These are phyloP conservation scores for Gossypium aridum DNA, from an alignment of 441 rosid species.

Conservation along the genomic window DNA sequence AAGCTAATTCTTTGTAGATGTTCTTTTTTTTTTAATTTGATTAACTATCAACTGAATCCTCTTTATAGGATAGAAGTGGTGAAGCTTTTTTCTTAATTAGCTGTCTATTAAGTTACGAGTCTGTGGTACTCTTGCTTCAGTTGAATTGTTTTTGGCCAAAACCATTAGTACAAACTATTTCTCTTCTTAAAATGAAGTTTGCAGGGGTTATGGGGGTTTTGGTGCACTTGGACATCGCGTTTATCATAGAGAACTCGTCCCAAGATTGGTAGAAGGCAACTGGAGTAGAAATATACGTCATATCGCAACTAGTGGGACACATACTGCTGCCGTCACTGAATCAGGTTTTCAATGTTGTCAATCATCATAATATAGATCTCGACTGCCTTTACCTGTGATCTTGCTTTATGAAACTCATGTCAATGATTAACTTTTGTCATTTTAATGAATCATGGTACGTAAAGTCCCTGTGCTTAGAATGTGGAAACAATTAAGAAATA, in stretches of 20 bases:
- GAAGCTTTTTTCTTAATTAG: not conserved
- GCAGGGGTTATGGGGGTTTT: slow-evolving; percentile 96
- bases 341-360: slow-evolving; percentile 41
- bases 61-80: not conserved
- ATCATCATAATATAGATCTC: not conserved
- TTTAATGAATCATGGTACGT: not conserved
- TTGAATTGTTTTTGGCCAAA: slow-evolving; percentile 10
- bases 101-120: not conserved
- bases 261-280: slow-evolving; percentile 71
- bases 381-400: not conserved
- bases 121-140: not conserved
- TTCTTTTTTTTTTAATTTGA: not conserved
- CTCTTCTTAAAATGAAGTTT: slow-evolving; percentile 40
- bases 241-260: slow-evolving; percentile 78
- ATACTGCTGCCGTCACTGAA: slow-evolving; percentile 77
- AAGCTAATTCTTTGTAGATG: not conserved
- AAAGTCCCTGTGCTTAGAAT: not conserved
- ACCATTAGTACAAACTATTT: slow-evolving; percentile 19
- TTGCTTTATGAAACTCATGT: not conserved
- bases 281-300: slow-evolving; percentile 48
- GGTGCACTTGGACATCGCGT: slow-evolving; percentile 91
- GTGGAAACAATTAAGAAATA: not conserved
- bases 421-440: not conserved
- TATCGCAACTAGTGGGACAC: slow-evolving; percentile 81
- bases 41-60: not conserved